A percentile compares a stretch with the other conserved stretches of the same genome.
Conservation (phyloP, 2,329 filamentous ascomycete species). For the Alternaria dauci region DNA sequence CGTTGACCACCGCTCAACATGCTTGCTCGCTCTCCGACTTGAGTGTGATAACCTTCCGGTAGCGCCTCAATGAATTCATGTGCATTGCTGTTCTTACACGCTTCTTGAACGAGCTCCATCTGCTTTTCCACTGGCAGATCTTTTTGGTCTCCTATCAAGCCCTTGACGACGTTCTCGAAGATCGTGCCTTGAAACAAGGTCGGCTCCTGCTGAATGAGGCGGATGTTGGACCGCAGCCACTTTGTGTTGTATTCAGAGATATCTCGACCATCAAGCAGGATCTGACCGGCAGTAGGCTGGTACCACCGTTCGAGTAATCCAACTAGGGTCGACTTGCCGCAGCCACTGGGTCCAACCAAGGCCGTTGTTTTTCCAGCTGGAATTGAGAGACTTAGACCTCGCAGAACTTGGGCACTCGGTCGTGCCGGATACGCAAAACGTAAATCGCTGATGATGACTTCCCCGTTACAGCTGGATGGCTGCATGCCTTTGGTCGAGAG, state of each 20-base stretch:
- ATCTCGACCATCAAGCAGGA: slow-evolving; percentile 74
- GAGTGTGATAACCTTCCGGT: not conserved
- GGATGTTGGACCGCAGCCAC: slow-evolving; percentile 73
- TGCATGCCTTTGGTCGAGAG: slow-evolving; percentile 18
- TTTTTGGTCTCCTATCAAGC: slow-evolving; percentile 39
- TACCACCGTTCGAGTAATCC: slow-evolving; percentile 93
- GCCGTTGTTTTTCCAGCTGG: slow-evolving; percentile 62
- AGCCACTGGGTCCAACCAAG: slow-evolving; percentile 74
- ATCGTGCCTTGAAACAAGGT: slow-evolving; percentile 57
- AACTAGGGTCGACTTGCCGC: slow-evolving; percentile 91
- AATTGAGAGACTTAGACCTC: slow-evolving; percentile 54
- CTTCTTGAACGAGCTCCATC: slow-evolving; percentile 1
- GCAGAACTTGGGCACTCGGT: slow-evolving; percentile 78
- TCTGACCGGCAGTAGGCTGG: slow-evolving; percentile 75
- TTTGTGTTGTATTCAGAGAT: slow-evolving; percentile 52
- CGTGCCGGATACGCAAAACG: slow-evolving; percentile 94
- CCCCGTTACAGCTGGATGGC: slow-evolving; percentile 6
- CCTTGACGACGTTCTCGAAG: slow-evolving; percentile 59
- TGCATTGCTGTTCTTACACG: slow-evolving; percentile 1
- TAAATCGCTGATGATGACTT: slow-evolving; percentile 78
- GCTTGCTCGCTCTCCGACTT: slow-evolving; percentile 4
- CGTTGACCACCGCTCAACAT: slow-evolving; percentile 78
- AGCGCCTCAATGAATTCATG: slow-evolving; percentile 2
- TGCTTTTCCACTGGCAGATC: not conserved
- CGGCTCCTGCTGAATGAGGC: slow-evolving; percentile 61